Conservation (phyloP, 2,329 filamentous ascomycete species). For the Ceratocystis papillata region DNA sequence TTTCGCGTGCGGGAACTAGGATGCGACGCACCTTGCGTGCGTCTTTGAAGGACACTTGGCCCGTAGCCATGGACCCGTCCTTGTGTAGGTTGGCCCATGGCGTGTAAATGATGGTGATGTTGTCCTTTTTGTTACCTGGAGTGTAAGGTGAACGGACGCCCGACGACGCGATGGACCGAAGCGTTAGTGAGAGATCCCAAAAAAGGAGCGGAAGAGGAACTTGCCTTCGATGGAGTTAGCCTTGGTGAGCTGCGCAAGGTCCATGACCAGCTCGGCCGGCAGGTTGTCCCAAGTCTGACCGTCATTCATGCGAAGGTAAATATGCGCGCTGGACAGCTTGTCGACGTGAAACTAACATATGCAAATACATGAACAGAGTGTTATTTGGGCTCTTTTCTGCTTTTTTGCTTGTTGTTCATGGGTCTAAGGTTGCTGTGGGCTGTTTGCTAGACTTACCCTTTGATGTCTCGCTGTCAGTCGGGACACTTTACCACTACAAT, state of each 20-base stretch:
- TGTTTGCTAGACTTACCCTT: background rate
- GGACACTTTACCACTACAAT: background rate
- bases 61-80: constrained; percentile 87
- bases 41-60: constrained; percentile 92
- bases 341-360: constrained; percentile 75
- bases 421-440: background rate
- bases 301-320: constrained; percentile 77
- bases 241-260: constrained; percentile 96
- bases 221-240: constrained; percentile 94
- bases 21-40: constrained; percentile 72
- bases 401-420: background rate
- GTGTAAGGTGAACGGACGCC: background rate
- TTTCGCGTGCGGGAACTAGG: constrained; percentile 69
- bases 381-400: background rate
- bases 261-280: constrained; percentile 59
- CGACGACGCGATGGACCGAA: background rate
- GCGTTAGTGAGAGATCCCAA: background rate
- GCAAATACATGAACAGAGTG: background rate
- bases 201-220: background rate
- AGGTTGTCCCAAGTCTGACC: constrained; percentile 77
- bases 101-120: constrained; percentile 92
- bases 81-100: constrained; percentile 96
- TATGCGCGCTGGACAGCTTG: constrained; percentile 91
- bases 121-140: constrained; percentile 94
- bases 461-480: background rate